Evolutionary conservation across 2,329 filamentous ascomycete species (phyloP).

Genomic region (Teratosphaeria destructans): DNA sequence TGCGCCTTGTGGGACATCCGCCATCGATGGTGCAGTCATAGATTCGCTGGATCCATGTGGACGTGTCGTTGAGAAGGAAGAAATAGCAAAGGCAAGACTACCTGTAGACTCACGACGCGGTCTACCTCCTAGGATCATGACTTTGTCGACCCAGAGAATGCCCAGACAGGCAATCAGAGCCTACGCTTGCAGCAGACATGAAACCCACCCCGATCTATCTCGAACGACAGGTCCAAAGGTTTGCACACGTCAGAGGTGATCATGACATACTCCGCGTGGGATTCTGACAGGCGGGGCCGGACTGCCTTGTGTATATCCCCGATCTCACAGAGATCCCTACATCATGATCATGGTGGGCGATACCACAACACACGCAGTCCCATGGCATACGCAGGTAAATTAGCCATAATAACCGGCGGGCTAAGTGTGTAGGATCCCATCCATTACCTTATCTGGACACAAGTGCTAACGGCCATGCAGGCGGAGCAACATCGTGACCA

Average conservation of each 20-base stretch:
- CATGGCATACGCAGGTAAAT: constrained; percentile 6
- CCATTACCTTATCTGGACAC: not conserved
- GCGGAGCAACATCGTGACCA: constrained; percentile 33
- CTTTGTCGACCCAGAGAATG: not conserved
- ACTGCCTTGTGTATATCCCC: not conserved
- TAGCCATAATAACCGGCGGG: constrained; percentile 9
- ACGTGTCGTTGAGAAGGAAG: too few species aligned
- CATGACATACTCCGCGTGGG: not conserved
- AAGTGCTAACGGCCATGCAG: constrained; percentile 9
- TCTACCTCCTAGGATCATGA: too few species aligned
- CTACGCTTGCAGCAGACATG: not conserved
- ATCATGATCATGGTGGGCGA: not conserved
- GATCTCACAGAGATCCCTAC: not conserved
- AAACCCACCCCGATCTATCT: not conserved
- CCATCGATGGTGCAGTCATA: too few species aligned
- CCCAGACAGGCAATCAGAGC: not conserved
- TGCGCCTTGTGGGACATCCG: too few species aligned
- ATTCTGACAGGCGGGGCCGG: not conserved
- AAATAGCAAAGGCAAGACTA: too few species aligned
- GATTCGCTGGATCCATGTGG: too few species aligned
- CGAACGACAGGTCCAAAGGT: not conserved
- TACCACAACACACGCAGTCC: not conserved
- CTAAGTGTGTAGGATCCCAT: constrained; percentile 3
- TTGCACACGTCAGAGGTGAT: not conserved
- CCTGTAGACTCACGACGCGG: too few species aligned